Conservation (phyloP, 2,329 filamentous ascomycete species). For the Lasiodiplodia hormozganensis region DNA sequence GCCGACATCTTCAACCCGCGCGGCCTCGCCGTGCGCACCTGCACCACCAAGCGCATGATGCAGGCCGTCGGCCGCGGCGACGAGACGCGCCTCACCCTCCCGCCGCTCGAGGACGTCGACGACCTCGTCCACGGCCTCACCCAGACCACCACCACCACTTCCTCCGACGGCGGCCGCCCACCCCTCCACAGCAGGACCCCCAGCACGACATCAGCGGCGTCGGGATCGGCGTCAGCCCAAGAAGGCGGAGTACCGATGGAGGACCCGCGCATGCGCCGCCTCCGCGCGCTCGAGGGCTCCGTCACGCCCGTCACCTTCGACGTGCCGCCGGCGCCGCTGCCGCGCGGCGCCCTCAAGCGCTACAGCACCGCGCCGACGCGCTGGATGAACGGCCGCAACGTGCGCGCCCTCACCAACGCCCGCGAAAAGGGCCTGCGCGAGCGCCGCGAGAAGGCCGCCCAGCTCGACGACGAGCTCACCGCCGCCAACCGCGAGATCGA, state of each 20-base stretch:
- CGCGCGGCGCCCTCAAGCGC: not conserved
- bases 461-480: conserved; percentile 14
- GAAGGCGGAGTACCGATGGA: too few relatives aligned
- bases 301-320: conserved; percentile 13
- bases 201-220: not conserved
- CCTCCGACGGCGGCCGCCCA: not conserved
- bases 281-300: conserved; percentile 8
- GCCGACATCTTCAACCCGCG: conserved; percentile 16
- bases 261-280: conserved; percentile 21
- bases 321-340: conserved; percentile 14
- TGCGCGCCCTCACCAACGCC: not conserved
- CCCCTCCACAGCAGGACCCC: not conserved
- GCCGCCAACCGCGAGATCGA: conserved; percentile 2
- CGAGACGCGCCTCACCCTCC: conserved; percentile 12
- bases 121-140: not conserved
- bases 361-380: conserved; percentile 14
- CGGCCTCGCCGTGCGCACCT: conserved; percentile 13
- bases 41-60: conserved; percentile 25
- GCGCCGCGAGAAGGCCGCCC: conserved; percentile 15
- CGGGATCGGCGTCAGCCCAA: too few relatives aligned
- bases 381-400: conserved; percentile 22
- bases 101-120: conserved; percentile 21
- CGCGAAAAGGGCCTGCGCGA: conserved; percentile 15
- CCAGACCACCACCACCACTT: not conserved
- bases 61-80: conserved; percentile 9